Base-by-base conservation (phyloP, 75 land plant genomes). In the Azolla pinnata region DNA sequence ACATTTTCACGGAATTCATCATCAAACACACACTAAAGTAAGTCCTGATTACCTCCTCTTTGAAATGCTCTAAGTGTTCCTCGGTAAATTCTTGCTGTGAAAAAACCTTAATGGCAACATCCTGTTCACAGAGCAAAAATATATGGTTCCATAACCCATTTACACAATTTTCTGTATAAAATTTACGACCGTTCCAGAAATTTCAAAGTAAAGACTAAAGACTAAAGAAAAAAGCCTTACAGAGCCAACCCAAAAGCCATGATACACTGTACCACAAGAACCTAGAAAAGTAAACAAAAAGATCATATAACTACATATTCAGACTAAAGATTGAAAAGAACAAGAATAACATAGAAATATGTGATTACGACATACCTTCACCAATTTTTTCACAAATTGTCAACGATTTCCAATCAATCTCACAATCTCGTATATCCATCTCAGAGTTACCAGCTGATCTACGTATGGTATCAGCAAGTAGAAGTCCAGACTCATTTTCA, bases 331-430 rank as follows among this genome's bases (percentile, higher is more conserved):
- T 35, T 35, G 12, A 5, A 5, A 35, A 35, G 12, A 35, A 5
- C 10, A 35, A 35, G 40, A 5, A 12, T 35, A 35, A 35, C 5
- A 12, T 35, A n/a, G n/a, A n/a, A n/a, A n/a, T n/a, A n/a, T n/a
- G n/a, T n/a, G n/a, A n/a, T n/a, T 14, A 38, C 21, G n/a, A 17
- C 49, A 2, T 2, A 82, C 95, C 95, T 84, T 95, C 97, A 23
- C 99, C 99, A 40, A 95, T 86, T 47, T 83, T 85, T 45, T 95
- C 99, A 44, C 97, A 87, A 68, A 95, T 71, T 3, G 82, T 80
- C 28, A 95, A 49, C 46, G 90, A 97, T 50, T 86, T 88, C 99
- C 99, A 95, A 32, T 77, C 71, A 44, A 95, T 95, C 69, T 95
- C 97, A 78, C 64, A 83, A 49, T 90, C 97, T 54, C 72, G 64